These are phyloP conservation scores for Sporothrix inflata DNA, from an alignment of 2,329 filamentous ascomycete species.

Conservation along the genomic window DNA sequence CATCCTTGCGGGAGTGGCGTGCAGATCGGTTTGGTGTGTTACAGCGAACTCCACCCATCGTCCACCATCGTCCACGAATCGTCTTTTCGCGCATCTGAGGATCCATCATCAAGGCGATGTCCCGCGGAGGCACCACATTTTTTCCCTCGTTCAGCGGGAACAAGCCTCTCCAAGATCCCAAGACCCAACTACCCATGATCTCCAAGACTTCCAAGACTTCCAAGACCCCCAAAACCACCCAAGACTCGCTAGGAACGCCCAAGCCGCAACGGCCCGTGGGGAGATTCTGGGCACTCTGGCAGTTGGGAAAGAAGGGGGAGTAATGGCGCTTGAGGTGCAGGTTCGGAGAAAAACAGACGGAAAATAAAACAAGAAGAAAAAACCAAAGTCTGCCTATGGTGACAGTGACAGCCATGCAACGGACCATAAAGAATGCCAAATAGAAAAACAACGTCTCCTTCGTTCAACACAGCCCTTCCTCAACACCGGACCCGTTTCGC, in stretches of 20 bases:
- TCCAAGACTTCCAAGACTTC: not conserved
- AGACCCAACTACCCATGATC: not conserved
- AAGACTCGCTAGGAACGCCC: not conserved
- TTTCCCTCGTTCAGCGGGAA: not conserved
- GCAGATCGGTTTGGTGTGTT: not conserved
- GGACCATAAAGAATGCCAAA: not conserved
- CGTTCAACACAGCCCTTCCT: not conserved
- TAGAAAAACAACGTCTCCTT: not conserved
- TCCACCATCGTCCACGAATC: not conserved
- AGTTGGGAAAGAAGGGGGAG: not conserved
- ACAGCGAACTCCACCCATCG: not conserved
- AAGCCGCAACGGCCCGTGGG: constrained; percentile 9
- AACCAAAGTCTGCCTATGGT: not conserved
- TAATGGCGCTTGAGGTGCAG: too few relatives aligned
- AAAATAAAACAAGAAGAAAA: not conserved
- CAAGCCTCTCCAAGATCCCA: not conserved
- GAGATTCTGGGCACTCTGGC: not conserved
- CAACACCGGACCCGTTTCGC: not conserved
- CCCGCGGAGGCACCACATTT: too few relatives aligned
- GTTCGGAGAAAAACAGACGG: not conserved
- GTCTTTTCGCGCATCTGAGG: not conserved
- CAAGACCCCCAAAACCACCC: not conserved
- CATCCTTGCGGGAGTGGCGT: not conserved
- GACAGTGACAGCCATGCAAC: too few relatives aligned
- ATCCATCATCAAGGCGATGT: not conserved